These are phyloP conservation scores for Sugiyamaella qingdaonensis DNA, from an alignment of 805 yeast genomes.

Conservation along the genomic window DNA sequence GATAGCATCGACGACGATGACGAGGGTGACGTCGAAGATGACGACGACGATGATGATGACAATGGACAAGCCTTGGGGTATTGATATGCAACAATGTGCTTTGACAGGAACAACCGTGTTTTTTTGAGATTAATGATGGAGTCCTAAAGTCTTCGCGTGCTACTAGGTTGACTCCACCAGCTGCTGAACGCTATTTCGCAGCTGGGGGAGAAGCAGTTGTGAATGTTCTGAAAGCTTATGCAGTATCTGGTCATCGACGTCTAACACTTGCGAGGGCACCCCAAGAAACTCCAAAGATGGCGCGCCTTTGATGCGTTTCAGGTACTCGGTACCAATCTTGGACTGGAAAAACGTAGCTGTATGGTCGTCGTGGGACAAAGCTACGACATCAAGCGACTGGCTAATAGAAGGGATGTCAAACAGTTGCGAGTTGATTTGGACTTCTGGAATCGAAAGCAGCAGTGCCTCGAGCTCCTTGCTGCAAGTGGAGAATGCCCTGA, in stretches of 20 bases:
- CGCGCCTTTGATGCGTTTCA: conserved; percentile 3
- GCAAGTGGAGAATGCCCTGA: conserved; percentile 21
- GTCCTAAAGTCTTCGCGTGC: too few species aligned
- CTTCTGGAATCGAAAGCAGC: conserved; percentile 17
- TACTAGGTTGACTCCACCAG: neutral
- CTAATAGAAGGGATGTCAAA: conserved; percentile 16
- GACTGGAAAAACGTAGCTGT: conserved; percentile 22
- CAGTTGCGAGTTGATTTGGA: conserved; percentile 4
- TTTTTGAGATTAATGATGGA: too few species aligned
- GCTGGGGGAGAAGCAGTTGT: conserved; percentile 17
- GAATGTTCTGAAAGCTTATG: conserved; percentile 13
- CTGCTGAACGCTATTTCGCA: conserved; percentile 24
- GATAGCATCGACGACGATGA: conserved; percentile 1
- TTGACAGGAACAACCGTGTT: too few species aligned
- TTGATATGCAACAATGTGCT: too few species aligned
- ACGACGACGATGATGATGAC: conserved; percentile 14
- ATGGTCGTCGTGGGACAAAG: conserved; percentile 25
- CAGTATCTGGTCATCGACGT: conserved; percentile 8
- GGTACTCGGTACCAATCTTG: conserved; percentile 18
- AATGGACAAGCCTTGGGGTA: neutral
- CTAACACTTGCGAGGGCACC: conserved; percentile 15
- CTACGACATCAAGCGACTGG: conserved; percentile 30
- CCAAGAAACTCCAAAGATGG: conserved; percentile 14
- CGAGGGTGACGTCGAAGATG: conserved; percentile 6
- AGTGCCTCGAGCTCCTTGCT: conserved; percentile 20